A percentile compares a stretch with the other conserved stretches of the same genome.
Evolutionary conservation across 352 stramenopile genomes (phyloP).

Genomic region (Globisporangium heterothallicum): DNA sequence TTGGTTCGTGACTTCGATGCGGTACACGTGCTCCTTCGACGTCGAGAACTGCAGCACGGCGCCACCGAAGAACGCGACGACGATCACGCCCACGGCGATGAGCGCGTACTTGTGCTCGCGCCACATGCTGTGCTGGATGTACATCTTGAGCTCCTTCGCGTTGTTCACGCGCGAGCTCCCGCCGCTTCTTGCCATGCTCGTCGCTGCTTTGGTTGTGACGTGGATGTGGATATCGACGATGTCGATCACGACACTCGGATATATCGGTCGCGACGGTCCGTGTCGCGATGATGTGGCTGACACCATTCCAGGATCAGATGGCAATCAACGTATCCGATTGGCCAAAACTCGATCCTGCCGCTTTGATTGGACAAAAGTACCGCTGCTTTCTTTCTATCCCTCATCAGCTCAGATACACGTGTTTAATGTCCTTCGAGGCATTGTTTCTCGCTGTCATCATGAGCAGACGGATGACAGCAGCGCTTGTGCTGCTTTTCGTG

Average conservation of each 20-base stretch:
- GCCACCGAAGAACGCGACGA: conserved; percentile 54
- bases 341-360: too few relatives aligned
- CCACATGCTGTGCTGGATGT: conserved; percentile 80
- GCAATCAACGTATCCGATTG: too few relatives aligned
- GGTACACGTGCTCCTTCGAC: conserved; percentile 56
- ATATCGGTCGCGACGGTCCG: not conserved
- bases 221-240: not conserved
- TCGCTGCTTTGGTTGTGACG: conserved; percentile 18
- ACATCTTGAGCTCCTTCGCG: conserved; percentile 75
- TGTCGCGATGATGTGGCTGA: not conserved
- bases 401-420: not conserved
- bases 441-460: too few relatives aligned
- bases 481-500: not conserved
- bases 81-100: conserved; percentile 34
- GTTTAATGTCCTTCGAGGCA: not conserved
- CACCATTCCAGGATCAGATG: not conserved
- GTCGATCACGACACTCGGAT: not conserved
- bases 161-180: conserved; percentile 34
- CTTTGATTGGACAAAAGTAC: too few relatives aligned
- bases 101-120: conserved; percentile 67
- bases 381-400: too few relatives aligned
- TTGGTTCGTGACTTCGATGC: conserved; percentile 51
- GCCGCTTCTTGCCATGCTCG: conserved; percentile 25
- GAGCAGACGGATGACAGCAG: not conserved
- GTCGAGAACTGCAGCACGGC: conserved; percentile 64